Evolutionary conservation across 768 basidiomycete genomes (phyloP), one percentile per base, ranked within the genome.

Genomic region (Kwoniella dejecticola): DNA sequence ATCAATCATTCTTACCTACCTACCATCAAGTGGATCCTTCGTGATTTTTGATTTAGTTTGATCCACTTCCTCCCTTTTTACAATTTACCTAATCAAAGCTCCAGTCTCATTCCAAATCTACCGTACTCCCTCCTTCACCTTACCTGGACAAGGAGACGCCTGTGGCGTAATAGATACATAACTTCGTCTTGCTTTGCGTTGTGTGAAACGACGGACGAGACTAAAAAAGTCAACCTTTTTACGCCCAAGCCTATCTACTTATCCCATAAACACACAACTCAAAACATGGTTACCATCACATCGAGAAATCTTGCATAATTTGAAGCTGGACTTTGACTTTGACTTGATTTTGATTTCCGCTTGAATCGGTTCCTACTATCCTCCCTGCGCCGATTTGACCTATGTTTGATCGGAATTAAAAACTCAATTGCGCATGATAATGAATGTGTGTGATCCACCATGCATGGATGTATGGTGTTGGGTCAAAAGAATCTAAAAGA

Each of bases 241-340:
- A 42, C 41, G 41, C 41, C 41, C 41, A 42, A 42, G 41, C 41
- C 41, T 26, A 48, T 29, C 11, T 48, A 13, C 26, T 26, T 26
- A 48, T 15, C 13, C 23, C 10, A 11, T 50, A 19, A 11, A 3
- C 27, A 24, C n/a, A 11, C 23, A 31, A 50, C 30, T 11, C 27
- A 11, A 31, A 50, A 50, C 30, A 27, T 50, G 48, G 46, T 50
- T 50, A 50, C 30, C 48, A 50, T 50, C 48, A 50, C 17, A 26
- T 48, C 33, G 15, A 7, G 7, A 36, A 36, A 36, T 36, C 33
- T 36, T 36, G 33, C 33, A 36, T 36, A 36, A 36, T 36, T n/a
- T n/a, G n/a, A n/a, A n/a, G n/a, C n/a, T n/a, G n/a, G n/a, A n/a
- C n/a, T n/a, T n/a, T n/a, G n/a, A n/a, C n/a, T n/a, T n/a, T n/a